Conservation (phyloP, 768 basidiomycete genomes). For the Pulveroboletus sp. region DNA sequence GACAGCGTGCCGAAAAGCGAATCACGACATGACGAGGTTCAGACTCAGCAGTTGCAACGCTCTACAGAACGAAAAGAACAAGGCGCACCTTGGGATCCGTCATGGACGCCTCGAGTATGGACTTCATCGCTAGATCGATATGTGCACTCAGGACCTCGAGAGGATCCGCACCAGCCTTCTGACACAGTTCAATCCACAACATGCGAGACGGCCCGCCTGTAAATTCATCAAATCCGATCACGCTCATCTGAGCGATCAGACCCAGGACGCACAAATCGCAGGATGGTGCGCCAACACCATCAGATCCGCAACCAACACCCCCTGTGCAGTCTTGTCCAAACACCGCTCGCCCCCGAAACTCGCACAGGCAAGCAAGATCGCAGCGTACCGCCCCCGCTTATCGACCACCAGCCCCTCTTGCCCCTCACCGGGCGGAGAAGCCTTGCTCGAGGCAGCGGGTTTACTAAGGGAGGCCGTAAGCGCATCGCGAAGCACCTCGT, state of each 20-base stretch:
- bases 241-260: not conserved
- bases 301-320: conserved; percentile 47
- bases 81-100: conserved; percentile 42
- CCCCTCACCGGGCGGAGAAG: conserved; percentile 22
- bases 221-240: not conserved
- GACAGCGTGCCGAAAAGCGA: not conserved
- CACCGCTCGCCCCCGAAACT: conserved; percentile 38
- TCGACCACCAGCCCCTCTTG: conserved; percentile 40
- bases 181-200: conserved; percentile 78
- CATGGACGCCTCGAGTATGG: conserved; percentile 45
- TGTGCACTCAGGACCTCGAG: conserved; percentile 49
- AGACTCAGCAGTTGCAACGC: not conserved
- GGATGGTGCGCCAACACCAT: conserved; percentile 75
- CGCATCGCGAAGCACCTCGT: conserved; percentile 56
- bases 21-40: not conserved
- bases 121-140: conserved; percentile 44
- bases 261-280: conserved; percentile 43
- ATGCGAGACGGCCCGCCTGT: conserved; percentile 16
- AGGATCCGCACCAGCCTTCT: conserved; percentile 65
- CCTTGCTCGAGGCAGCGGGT: conserved; percentile 18
- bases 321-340: conserved; percentile 36
- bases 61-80: not conserved
- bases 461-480: conserved; percentile 44
- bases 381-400: conserved; percentile 48
- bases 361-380: conserved; percentile 49